Evolutionary conservation across 768 basidiomycete species (phyloP).

Genomic region (Filobasidium wieringae): DNA sequence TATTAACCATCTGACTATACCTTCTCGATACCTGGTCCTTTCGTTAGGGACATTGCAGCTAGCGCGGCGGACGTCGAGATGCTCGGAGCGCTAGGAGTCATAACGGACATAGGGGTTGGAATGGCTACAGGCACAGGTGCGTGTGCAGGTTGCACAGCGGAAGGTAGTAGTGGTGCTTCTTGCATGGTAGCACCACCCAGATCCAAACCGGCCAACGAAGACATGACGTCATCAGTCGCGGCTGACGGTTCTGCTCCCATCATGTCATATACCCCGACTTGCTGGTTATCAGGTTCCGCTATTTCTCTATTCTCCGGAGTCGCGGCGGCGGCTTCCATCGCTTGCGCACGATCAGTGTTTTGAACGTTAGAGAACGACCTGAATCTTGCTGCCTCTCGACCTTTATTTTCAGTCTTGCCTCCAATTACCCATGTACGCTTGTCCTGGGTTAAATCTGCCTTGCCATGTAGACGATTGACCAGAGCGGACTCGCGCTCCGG

Average conservation of each 20-base stretch:
- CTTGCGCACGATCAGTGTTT: conserved; percentile 16
- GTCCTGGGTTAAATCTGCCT: conserved; percentile 84
- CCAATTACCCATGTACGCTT: conserved; percentile 92
- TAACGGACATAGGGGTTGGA: neutral
- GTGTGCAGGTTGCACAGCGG: neutral
- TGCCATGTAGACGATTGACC: conserved; percentile 71
- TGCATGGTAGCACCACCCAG: conserved; percentile 28
- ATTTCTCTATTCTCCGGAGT: conserved; percentile 14
- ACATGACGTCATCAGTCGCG: conserved; percentile 51
- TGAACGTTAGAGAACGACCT: conserved; percentile 42
- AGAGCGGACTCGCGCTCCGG: conserved; percentile 87
- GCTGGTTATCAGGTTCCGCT: conserved; percentile 21
- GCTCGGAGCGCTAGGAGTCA: neutral
- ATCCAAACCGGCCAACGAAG: conserved; percentile 73
- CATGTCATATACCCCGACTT: conserved; percentile 31
- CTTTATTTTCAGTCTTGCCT: conserved; percentile 80
- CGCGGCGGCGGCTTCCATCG: neutral
- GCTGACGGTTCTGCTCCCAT: conserved; percentile 36
- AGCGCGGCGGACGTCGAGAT: conserved; percentile 12
- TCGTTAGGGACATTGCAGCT: conserved; percentile 45
- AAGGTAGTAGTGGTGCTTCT: conserved; percentile 26
- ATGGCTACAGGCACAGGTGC: too few relatives aligned
- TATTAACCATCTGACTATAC: conserved; percentile 10
- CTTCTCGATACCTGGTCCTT: conserved; percentile 58
- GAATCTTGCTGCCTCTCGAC: conserved; percentile 54